Evolutionary conservation across 73 alveolate species (phyloP).

Genomic region (Paramecium caudatum): DNA sequence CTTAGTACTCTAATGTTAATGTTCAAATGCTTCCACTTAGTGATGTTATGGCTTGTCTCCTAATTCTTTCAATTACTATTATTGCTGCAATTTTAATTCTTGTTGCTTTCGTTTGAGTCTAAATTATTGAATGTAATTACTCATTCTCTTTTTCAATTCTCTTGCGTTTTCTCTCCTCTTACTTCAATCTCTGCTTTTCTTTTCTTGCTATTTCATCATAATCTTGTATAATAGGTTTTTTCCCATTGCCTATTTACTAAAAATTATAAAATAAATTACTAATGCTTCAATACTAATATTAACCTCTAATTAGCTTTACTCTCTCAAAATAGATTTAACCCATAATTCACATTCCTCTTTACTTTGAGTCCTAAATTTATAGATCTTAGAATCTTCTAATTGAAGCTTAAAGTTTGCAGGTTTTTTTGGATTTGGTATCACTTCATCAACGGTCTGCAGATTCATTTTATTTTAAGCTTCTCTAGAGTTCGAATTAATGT

Average conservation of each 20-base stretch:
- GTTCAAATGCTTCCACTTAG: conserved; percentile 31
- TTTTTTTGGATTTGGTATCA: conserved; percentile 51
- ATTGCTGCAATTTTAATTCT: conserved; percentile 10
- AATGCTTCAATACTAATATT: conserved; percentile 48
- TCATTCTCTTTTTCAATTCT: conserved; percentile 58
- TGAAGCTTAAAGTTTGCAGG: conserved; percentile 50
- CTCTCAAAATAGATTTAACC: conserved; percentile 68
- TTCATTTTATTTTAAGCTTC: conserved; percentile 70
- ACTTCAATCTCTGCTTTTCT: conserved; percentile 40
- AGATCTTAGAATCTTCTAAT: conserved; percentile 33
- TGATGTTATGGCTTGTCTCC: conserved; percentile 39
- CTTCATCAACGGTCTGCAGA: conserved; percentile 59
- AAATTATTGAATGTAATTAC: neutral
- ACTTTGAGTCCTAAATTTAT: conserved; percentile 66
- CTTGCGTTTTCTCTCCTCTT: conserved; percentile 69
- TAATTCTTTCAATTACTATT: conserved; percentile 15
- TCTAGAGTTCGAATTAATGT: conserved; percentile 55
- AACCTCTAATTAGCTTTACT: conserved; percentile 41
- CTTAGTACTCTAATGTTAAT: neutral
- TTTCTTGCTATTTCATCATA: conserved; percentile 71
- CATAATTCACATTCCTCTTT: conserved; percentile 68
- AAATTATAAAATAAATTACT: neutral
- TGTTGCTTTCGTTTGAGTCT: neutral
- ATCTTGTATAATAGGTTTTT: conserved; percentile 62
- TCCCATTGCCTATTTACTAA: conserved; percentile 68